Percentiles rank a stretch among this genome's conserved stretches.
These are phyloP conservation scores for Dothistroma pini DNA, from an alignment of 2,329 filamentous ascomycete species.

Conservation along the genomic window DNA sequence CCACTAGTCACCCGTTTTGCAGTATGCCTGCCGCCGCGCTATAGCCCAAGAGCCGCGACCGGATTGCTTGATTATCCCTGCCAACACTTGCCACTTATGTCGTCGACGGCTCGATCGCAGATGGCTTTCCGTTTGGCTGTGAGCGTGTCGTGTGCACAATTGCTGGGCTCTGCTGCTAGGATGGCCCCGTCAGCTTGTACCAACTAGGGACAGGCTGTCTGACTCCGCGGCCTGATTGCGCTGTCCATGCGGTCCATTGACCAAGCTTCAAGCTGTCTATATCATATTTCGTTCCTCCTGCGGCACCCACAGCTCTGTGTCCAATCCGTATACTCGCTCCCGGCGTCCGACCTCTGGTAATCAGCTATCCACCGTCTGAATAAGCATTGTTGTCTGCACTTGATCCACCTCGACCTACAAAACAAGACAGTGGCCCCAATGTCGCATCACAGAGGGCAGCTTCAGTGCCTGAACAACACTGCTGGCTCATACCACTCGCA, in stretches of 20 bases:
- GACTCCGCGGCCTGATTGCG: conserved; percentile 12
- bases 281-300: conserved; percentile 10
- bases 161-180: conserved; percentile 12
- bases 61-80: conserved; percentile 4
- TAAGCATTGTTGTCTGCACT: not conserved
- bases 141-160: conserved; percentile 14
- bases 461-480: conserved; percentile 19
- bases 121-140: conserved; percentile 14
- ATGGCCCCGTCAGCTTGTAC: conserved; percentile 11
- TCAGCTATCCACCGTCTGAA: not conserved
- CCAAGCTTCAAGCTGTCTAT: conserved; percentile 11
- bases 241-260: conserved; percentile 6
- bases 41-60: conserved; percentile 15
- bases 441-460: conserved; percentile 22
- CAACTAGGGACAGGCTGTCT: conserved; percentile 8
- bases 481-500: conserved; percentile 23
- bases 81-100: conserved; percentile 12
- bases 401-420: not conserved
- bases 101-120: conserved; percentile 17
- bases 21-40: conserved; percentile 13
- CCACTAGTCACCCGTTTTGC: conserved; percentile 6
- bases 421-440: conserved; percentile 2
- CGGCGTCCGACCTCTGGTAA: not conserved
- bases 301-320: not conserved
- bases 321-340: not conserved